Evolutionary conservation across 116 monocot genomes (phyloP).

Genomic region (Cymodocea nodosa): DNA sequence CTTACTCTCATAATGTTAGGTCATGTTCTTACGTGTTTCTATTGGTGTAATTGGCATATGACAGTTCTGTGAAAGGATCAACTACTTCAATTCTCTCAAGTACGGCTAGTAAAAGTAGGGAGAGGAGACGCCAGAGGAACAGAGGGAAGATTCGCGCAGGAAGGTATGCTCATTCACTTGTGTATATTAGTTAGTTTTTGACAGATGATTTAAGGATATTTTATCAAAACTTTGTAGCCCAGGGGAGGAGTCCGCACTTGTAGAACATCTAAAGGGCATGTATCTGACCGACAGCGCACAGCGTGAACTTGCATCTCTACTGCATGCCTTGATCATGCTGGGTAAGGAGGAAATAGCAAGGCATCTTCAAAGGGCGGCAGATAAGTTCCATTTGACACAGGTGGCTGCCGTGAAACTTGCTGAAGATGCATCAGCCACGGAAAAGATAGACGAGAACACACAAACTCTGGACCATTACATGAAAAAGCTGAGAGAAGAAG

Average conservation of each 20-base stretch:
- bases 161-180: slow-evolving; percentile 31
- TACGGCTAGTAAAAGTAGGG: slow-evolving; percentile 38
- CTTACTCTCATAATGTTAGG: too few relatives aligned
- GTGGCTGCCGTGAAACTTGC: slow-evolving; percentile 56
- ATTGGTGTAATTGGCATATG: neutral
- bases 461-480: slow-evolving; percentile 62
- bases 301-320: slow-evolving; percentile 47
- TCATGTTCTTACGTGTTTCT: too few relatives aligned
- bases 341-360: slow-evolving; percentile 54
- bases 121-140: slow-evolving; percentile 35
- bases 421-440: slow-evolving; percentile 53
- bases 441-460: slow-evolving; percentile 39
- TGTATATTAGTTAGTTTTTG: slow-evolving; percentile 4
- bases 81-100: slow-evolving; percentile 47
- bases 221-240: slow-evolving; percentile 30
- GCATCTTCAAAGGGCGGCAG: slow-evolving; percentile 45
- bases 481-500: slow-evolving; percentile 17
- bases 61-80: slow-evolving; percentile 49
- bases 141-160: slow-evolving; percentile 90
- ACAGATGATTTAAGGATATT: neutral
- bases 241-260: slow-evolving; percentile 77
- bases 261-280: slow-evolving; percentile 85
- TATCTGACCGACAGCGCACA: slow-evolving; percentile 22
- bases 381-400: slow-evolving; percentile 48
- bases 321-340: slow-evolving; percentile 38